Evolutionary conservation across 768 basidiomycete species (phyloP), one percentile per base, ranked within the genome.

Genomic region (Neoboletus brunneissimus): DNA sequence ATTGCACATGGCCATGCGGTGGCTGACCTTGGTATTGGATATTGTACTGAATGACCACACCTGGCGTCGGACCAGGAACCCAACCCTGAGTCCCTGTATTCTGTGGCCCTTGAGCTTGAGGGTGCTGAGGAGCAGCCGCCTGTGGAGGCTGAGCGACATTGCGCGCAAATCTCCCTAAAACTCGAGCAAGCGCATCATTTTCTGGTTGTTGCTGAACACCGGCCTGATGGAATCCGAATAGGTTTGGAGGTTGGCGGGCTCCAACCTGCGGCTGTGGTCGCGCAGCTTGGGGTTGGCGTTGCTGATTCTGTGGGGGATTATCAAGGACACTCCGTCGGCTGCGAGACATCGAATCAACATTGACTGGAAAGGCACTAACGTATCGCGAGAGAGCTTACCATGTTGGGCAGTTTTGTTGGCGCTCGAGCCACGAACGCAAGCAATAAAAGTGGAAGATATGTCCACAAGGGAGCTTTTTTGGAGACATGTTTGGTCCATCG

Each of bases 371-470:
- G 64, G 55, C 15, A 38, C 15, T 42, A 23, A 42, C 32, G 5
- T 31, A 16, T 18, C 15, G 44, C 48, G 55, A 54, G 22, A 34
- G 72, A 20, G 11, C 87, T 72, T 48, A 96, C 96, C 96, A 99
- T 41, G 97, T 99, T 2, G 97, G 97, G 71, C 97, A 99, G 64
- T 91, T 98, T 72, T 98, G 97, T 71, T 99, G 97, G 43, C 97
- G 82, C 72, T 99, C 97, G 27, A 99, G 81, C 97, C 97, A 99
- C 22, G 93, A 95, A 40, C 94, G 82, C 59, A 99, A 81, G 72
- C 97, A 99, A 67, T 98, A 87, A 71, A 98, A 96, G 73, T 99
- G 97, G 77, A 99, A 99, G 42, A 97, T 86, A 71, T 99, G 97
- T 1, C 95, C 95, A 74, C 97, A 99, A 10, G 89, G 92, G 23